These are phyloP conservation scores for Phaffia australis DNA, from an alignment of 768 basidiomycete species.

Conservation along the genomic window DNA sequence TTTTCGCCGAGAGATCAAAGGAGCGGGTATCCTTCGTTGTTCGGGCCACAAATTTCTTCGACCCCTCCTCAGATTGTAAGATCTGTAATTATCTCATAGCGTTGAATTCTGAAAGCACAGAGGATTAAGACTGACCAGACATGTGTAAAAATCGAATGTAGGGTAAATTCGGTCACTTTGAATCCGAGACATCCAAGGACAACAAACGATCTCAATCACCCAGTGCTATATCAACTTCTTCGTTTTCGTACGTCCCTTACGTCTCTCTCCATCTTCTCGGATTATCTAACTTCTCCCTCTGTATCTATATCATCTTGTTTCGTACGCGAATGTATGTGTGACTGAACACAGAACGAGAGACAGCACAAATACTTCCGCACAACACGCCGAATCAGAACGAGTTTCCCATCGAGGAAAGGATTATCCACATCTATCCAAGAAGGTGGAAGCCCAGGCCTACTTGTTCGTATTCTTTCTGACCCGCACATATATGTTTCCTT, in stretches of 20 bases:
- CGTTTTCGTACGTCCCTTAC: background rate
- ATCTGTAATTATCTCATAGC: too few relatives aligned
- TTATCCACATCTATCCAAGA: slow-evolving; percentile 19
- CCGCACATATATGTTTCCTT: too few relatives aligned
- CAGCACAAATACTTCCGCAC: background rate
- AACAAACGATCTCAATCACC: too few relatives aligned
- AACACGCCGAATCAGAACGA: background rate
- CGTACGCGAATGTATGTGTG: background rate
- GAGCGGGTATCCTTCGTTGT: background rate
- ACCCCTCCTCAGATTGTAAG: background rate
- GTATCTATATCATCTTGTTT: background rate
- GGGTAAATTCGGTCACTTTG: too few relatives aligned
- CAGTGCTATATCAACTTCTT: too few relatives aligned
- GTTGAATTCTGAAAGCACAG: too few relatives aligned
- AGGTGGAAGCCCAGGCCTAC: slow-evolving; percentile 13
- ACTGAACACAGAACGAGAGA: background rate
- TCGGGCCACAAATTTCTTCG: background rate
- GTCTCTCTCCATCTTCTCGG: background rate
- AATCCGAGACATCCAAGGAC: too few relatives aligned
- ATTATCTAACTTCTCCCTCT: background rate
- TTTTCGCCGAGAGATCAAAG: background rate
- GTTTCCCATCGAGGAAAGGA: background rate
- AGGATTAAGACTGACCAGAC: too few relatives aligned
- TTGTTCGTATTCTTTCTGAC: too few relatives aligned
- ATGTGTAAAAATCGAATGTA: too few relatives aligned